Evolutionary conservation across 257 asterid species (phyloP), one percentile per base, ranked within the genome.

Genomic region (Osmanthus fragrans): DNA sequence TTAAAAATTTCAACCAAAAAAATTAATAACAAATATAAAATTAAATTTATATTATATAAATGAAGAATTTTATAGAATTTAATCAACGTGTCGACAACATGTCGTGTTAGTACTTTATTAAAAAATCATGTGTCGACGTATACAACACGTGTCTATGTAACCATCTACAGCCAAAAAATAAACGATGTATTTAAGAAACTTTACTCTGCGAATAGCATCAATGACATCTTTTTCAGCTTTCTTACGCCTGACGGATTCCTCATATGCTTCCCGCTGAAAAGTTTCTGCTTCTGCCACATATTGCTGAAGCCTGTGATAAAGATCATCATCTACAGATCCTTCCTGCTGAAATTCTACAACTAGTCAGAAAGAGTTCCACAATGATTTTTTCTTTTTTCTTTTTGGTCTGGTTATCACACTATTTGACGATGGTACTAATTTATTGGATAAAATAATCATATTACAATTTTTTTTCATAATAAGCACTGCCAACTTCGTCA

Each of bases 221-320:
- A 85, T 87, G 74, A 47, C 92, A 40, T 91, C 94, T 69, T 87
- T 95, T 85, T 93, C 98, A 45, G 94, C 97, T 84, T 90, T 90
- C 78, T 85, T 85, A 49, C 90, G 89, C 90, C 83, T 90, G 33
- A 81, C 51, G 66, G 97, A 89, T 84, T 90, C 97, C 77, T 89
- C 90, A 56, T 79, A 89, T 19, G 96, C 98, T 83, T 91, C 99
- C 82, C 83, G 90, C 79, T 82, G 78, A n/a, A 94, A 86, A 75
- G 54, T 84, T 84, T 91, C 94, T 60, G 94, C 94, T 76, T 95
- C 99, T 16, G 74, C 85, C 77, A 82, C 86, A 81, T 82, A 86
- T 81, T 89, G 91, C 82, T 89, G 89, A 65, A 93, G 90, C 87
- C 83, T 88, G 66, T 85, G 87, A 80, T 82, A 86, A 37, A 90